Percentiles rank a stretch among this genome's conserved stretches.
Evolutionary conservation across 257 asterid genomes (phyloP).

Genomic region (Prunella vulgaris): DNA sequence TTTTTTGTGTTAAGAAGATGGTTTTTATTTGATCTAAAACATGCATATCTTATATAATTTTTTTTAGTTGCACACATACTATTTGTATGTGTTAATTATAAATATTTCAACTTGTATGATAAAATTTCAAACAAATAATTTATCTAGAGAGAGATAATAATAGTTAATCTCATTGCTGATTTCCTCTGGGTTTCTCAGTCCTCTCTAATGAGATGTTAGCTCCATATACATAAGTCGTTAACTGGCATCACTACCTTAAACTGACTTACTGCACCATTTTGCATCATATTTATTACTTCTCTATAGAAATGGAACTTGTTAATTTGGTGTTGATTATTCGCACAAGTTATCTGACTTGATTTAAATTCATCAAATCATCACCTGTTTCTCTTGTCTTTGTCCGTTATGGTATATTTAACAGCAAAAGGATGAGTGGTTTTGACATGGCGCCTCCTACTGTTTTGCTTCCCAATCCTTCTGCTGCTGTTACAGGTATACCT

Average conservation of each 20-base stretch:
- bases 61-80: too few species aligned
- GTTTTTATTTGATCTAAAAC: too few species aligned
- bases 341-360: not conserved
- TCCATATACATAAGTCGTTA: not conserved
- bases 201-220: conserved; percentile 1
- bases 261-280: too few species aligned
- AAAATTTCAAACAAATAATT: too few species aligned
- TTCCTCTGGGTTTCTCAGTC: not conserved
- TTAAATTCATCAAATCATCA: conserved; percentile 11
- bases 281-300: not conserved
- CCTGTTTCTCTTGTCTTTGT: conserved; percentile 26
- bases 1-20: not conserved
- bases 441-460: conserved; percentile 95
- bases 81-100: too few species aligned
- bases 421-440: conserved; percentile 95
- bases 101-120: not conserved
- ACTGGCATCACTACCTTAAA: too few species aligned
- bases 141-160: not conserved
- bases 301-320: not conserved
- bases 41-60: too few species aligned
- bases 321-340: conserved; percentile 5
- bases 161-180: not conserved
- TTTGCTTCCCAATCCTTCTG: conserved; percentile 56
- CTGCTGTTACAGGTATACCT: conserved; percentile 57
- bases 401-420: conserved; percentile 42